These are phyloP conservation scores for Aspergillus bridgeri DNA, from an alignment of 495 filamentous ascomycete species.

Conservation along the genomic window DNA sequence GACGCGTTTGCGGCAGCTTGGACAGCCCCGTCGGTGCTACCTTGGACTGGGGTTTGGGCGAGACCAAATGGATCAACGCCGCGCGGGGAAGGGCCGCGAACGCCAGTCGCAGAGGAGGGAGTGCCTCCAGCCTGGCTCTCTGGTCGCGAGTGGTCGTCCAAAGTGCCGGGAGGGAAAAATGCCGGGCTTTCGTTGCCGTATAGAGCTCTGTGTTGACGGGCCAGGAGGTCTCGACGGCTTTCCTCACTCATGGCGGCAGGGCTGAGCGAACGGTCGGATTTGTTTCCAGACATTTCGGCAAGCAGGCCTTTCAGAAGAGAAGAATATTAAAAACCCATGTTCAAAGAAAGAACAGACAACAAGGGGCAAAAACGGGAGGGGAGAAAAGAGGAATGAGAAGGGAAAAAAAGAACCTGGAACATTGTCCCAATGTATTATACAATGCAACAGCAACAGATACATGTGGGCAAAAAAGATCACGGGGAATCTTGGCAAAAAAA, in stretches of 20 bases:
- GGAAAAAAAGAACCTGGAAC: constrained; percentile 18
- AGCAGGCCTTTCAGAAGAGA: constrained; percentile 63
- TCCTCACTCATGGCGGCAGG: constrained; percentile 91
- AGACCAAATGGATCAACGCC: constrained; percentile 62
- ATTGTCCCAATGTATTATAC: constrained; percentile 48
- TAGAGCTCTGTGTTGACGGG: constrained; percentile 87
- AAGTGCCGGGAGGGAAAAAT: constrained; percentile 57
- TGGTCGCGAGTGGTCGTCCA: constrained; percentile 64
- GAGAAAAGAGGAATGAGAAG: background rate
- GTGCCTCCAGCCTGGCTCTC: constrained; percentile 56
- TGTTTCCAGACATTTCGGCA: constrained; percentile 77
- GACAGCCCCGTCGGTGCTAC: constrained; percentile 35
- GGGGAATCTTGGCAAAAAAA: constrained; percentile 37
- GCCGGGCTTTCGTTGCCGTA: constrained; percentile 72
- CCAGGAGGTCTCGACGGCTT: constrained; percentile 91
- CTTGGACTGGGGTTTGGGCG: constrained; percentile 36
- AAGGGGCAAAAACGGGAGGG: background rate
- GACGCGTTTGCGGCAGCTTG: constrained; percentile 26
- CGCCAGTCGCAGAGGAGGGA: constrained; percentile 48
- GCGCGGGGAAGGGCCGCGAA: constrained; percentile 57
- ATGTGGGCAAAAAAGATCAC: constrained; percentile 31
- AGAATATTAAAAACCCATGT: constrained; percentile 47
- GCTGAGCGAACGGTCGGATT: constrained; percentile 89
- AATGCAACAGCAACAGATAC: constrained; percentile 42
- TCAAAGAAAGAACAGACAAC: constrained; percentile 24